Evolutionary conservation across 768 basidiomycete species (phyloP).

Genomic region (Tylopilus plumbeoviolaceoides): DNA sequence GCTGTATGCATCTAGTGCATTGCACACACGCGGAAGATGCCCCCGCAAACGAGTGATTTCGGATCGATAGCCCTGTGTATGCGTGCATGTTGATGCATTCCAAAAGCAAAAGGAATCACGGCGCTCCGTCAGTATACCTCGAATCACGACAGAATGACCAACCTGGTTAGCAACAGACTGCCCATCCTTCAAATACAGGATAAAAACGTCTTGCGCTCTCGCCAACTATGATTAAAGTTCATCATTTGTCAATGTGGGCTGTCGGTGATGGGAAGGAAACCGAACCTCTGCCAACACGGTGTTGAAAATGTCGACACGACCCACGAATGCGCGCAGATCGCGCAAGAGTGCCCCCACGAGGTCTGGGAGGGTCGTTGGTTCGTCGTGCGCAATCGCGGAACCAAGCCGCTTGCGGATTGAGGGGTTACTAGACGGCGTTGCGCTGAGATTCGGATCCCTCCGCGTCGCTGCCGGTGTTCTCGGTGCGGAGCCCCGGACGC

Average conservation of each 20-base stretch:
- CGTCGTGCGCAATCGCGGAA: not conserved
- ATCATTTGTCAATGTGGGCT: not conserved
- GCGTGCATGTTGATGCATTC: too few species aligned
- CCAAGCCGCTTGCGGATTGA: not conserved
- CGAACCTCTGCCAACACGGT: constrained; percentile 14
- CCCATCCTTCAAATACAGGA: constrained; percentile 21
- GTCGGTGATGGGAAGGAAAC: not conserved
- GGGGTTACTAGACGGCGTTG: not conserved
- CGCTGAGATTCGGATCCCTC: not conserved
- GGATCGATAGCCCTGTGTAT: constrained; percentile 9
- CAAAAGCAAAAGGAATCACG: not conserved
- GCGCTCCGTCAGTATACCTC: not conserved
- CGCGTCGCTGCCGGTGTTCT: not conserved
- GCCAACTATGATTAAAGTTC: constrained; percentile 4
- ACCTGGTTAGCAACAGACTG: constrained; percentile 12
- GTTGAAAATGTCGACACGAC: constrained; percentile 8
- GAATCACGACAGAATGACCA: not conserved
- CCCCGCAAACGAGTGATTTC: constrained; percentile 18
- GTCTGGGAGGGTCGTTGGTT: not conserved
- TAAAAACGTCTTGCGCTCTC: constrained; percentile 15
- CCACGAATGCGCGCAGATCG: constrained; percentile 9
- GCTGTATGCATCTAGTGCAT: constrained; percentile 17
- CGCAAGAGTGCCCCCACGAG: constrained; percentile 3
- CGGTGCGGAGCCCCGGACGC: not conserved
- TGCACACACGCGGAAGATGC: constrained; percentile 12